A percentile compares a stretch with the other conserved stretches of the same genome.
Evolutionary conservation across 306 rosid species (phyloP).

Genomic region (Prunus dulcis): DNA sequence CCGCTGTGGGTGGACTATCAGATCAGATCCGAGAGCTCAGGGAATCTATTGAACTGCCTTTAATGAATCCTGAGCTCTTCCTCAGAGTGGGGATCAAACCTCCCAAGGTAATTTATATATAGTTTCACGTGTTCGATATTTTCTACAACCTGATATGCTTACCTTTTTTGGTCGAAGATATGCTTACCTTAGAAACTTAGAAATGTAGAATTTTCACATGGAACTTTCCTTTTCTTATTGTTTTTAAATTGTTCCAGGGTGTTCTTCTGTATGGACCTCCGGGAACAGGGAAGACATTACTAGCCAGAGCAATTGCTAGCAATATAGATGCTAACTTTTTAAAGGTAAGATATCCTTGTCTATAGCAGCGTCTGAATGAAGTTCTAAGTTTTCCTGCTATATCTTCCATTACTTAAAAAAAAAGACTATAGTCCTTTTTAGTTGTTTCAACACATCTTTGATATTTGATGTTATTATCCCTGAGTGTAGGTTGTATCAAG

Average conservation of each 20-base stretch:
- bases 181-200: not conserved
- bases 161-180: no score
- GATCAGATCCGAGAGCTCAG: conserved; percentile 97
- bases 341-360: conserved; percentile 48
- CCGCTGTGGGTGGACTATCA: conserved; percentile 97
- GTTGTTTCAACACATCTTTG: not conserved
- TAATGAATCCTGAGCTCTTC: conserved; percentile 97
- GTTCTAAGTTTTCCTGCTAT: not conserved
- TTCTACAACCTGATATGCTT: not conserved
- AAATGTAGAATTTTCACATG: not conserved
- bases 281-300: conserved; percentile 93
- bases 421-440: not conserved
- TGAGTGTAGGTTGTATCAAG: conserved; percentile 82
- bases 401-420: not conserved
- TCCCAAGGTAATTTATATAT: conserved; percentile 63
- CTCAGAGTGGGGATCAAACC: conserved; percentile 96
- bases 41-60: conserved; percentile 89
- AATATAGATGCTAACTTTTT: conserved; percentile 94
- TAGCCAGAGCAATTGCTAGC: conserved; percentile 95
- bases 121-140: not conserved
- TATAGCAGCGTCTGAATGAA: not conserved
- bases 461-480: not conserved
- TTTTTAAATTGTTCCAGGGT: conserved; percentile 52
- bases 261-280: conserved; percentile 99
- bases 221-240: not conserved